A percentile compares a stretch with the other conserved stretches of the same genome.
These are phyloP conservation scores for Hypericum androsaemum DNA, from an alignment of 345 rosid genomes.

Conservation along the genomic window DNA sequence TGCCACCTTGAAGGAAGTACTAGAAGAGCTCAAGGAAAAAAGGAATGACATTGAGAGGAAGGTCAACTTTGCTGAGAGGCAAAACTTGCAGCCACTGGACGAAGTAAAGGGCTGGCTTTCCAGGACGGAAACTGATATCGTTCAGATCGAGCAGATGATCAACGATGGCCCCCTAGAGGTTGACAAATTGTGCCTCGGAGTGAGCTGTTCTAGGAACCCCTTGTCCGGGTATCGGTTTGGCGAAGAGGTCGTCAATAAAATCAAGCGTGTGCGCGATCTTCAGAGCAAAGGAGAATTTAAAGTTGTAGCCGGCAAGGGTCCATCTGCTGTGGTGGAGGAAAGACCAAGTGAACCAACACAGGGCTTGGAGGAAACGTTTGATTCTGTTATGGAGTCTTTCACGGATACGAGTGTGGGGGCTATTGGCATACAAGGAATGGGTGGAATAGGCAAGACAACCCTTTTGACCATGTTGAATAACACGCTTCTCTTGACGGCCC, in stretches of 20 bases:
- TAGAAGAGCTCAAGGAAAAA: neutral
- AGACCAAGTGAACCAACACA: too few relatives aligned
- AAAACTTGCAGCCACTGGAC: neutral
- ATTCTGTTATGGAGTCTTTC: neutral
- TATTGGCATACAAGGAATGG: slow-evolving; percentile 17
- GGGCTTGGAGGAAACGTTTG: neutral
- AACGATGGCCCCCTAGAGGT: neutral
- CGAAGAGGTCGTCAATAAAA: neutral
- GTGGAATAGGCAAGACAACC: slow-evolving; percentile 20
- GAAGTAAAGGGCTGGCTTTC: slow-evolving; percentile 8
- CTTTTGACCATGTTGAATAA: slow-evolving; percentile 13
- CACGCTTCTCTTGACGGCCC: neutral
- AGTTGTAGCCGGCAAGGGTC: too few relatives aligned
- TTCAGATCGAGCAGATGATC: neutral
- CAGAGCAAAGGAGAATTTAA: too few relatives aligned
- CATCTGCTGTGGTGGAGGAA: too few relatives aligned
- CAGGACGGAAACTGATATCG: neutral
- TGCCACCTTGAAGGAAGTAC: neutral
- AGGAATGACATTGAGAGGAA: neutral
- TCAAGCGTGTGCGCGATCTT: neutral
- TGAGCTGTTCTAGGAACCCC: neutral
- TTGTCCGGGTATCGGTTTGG: neutral
- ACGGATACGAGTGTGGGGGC: neutral
- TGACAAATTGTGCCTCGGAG: neutral
- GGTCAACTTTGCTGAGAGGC: neutral